Percentiles rank a stretch among this genome's conserved stretches.
Evolutionary conservation across 208 protist genomes (phyloP).

Genomic region (Trypanosoma avium): DNA sequence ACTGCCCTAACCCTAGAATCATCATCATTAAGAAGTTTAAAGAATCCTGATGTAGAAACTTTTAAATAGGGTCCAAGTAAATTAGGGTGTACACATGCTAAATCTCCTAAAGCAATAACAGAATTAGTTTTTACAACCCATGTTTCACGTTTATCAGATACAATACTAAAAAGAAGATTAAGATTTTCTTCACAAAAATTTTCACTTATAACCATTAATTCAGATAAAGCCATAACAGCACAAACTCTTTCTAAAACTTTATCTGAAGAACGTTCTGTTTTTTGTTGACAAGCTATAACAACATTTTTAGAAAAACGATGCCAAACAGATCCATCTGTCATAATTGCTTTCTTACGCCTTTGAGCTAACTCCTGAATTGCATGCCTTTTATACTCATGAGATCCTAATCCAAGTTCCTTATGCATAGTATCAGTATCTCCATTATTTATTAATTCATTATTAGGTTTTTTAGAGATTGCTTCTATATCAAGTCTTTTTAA

Average conservation of each 20-base stretch:
- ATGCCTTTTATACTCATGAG: constrained; percentile 77
- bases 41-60: constrained; percentile 73
- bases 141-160: constrained; percentile 66
- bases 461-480: constrained; percentile 10
- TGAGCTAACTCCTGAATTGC: constrained; percentile 78
- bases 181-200: constrained; percentile 73
- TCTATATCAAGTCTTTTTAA: constrained; percentile 57
- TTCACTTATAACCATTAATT: constrained; percentile 86
- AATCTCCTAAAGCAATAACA: constrained; percentile 85
- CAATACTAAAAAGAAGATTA: constrained; percentile 77
- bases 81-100: constrained; percentile 89
- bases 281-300: constrained; percentile 54
- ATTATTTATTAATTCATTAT: not conserved
- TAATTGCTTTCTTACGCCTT: constrained; percentile 65
- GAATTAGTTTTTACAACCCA: constrained; percentile 90
- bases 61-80: constrained; percentile 78
- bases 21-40: constrained; percentile 82
- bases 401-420: constrained; percentile 83
- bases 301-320: constrained; percentile 48
- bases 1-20: constrained; percentile 85
- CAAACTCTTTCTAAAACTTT: constrained; percentile 68
- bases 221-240: constrained; percentile 77
- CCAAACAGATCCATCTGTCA: constrained; percentile 79
- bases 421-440: constrained; percentile 74
- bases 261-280: constrained; percentile 33